phyloP scores from a whole-genome alignment of 2,329 filamentous ascomycete species.

The Esteya vermicola region DNA sequence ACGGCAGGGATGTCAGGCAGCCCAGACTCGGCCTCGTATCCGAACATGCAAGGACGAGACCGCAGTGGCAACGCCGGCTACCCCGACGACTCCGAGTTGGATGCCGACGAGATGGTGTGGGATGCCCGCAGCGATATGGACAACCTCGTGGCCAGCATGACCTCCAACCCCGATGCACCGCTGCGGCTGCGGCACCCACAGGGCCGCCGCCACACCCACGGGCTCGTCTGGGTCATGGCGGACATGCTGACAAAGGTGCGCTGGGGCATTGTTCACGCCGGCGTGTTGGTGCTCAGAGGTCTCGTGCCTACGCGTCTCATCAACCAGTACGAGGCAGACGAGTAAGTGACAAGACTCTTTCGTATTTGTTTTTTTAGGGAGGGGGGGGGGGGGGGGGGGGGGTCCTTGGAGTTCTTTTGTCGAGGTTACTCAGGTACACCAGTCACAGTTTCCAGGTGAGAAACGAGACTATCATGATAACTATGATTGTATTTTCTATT shows the following conservation, averaged over 20 bases:
- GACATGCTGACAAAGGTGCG: slow-evolving; percentile 8
- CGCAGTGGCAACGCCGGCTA: background rate
- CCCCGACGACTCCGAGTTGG: background rate
- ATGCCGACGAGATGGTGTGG: slow-evolving; percentile 8
- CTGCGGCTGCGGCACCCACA: background rate
- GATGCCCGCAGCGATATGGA: slow-evolving; percentile 7
- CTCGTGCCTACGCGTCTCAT: slow-evolving; percentile 8
- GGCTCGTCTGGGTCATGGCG: slow-evolving; percentile 10
- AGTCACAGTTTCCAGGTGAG: no score
- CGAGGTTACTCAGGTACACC: no score
- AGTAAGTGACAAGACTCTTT: background rate
- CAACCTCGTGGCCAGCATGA: slow-evolving; percentile 2
- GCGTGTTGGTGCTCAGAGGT: slow-evolving; percentile 7
- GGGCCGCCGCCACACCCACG: slow-evolving; percentile 1
- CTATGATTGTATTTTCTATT: no score
- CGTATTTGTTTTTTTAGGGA: no score
- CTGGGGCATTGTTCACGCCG: slow-evolving; percentile 10
- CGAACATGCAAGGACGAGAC: no score
- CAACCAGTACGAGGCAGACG: slow-evolving; percentile 8
- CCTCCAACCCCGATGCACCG: background rate
- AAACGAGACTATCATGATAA: no score
- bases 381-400: no score
- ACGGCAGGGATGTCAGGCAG: no score
- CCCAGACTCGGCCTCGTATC: no score
- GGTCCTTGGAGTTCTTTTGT: no score